Evolutionary conservation across 345 rosid species (phyloP).

Genomic region (Lepidium africanum): DNA sequence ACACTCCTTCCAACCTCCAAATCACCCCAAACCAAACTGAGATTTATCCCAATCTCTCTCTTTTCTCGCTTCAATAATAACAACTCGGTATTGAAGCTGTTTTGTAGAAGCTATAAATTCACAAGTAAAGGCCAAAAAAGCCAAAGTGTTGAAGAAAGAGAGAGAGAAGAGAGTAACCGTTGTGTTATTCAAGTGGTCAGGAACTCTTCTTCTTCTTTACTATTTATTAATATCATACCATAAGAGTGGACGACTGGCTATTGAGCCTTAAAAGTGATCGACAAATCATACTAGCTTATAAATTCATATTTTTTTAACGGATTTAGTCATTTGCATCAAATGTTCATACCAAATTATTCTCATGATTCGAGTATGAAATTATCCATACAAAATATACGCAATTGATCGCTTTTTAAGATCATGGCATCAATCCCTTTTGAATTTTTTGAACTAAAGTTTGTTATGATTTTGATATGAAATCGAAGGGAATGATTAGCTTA

Average conservation of each 20-base stretch:
- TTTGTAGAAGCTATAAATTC: neutral
- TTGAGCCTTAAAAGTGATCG: too few species aligned
- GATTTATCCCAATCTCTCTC: neutral
- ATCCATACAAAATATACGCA: too few species aligned
- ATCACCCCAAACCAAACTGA: neutral
- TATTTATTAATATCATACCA: neutral
- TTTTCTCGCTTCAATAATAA: neutral
- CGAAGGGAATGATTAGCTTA: too few species aligned
- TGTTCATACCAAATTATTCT: too few species aligned
- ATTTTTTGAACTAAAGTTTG: too few species aligned
- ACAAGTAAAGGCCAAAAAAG: neutral
- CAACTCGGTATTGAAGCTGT: constrained; percentile 2
- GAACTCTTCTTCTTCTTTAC: constrained; percentile 10
- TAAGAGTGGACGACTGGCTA: neutral
- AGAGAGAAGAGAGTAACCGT: constrained; percentile 11
- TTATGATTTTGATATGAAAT: too few species aligned
- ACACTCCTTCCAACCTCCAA: constrained; percentile 10
- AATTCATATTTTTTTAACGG: too few species aligned
- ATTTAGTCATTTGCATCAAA: too few species aligned
- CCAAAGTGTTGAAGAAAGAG: neutral
- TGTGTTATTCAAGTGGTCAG: constrained; percentile 14
- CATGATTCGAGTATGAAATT: too few species aligned
- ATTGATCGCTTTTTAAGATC: too few species aligned
- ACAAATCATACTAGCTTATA: too few species aligned
- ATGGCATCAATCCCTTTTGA: too few species aligned